A percentile compares a stretch with the other conserved stretches of the same genome.
Conservation (phyloP, 805 yeast genomes). For the Saturnispora ahearnii region DNA sequence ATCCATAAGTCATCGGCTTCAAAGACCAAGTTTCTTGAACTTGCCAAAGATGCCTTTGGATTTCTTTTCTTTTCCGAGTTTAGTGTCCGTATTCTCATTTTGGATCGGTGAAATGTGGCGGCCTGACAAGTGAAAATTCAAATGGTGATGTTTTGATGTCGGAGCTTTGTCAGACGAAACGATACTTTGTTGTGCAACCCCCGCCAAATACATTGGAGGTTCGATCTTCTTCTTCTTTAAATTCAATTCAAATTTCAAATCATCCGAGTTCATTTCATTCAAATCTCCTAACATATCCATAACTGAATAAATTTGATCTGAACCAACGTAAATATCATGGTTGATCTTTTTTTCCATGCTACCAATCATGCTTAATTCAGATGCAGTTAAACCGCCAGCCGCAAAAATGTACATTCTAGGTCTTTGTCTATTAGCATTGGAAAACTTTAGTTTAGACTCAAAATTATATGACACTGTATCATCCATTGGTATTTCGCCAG, state of each 20-base stretch:
- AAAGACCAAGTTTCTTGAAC: conserved; percentile 19
- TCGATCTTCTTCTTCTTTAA: conserved; percentile 12
- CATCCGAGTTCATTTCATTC: conserved; percentile 22
- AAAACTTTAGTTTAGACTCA: conserved; percentile 25
- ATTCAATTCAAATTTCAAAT: conserved; percentile 21
- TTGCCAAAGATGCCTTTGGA: conserved; percentile 12
- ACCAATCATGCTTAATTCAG: conserved; percentile 70
- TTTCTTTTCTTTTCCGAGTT: conserved; percentile 15
- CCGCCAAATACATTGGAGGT: conserved; percentile 19
- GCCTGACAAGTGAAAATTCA: not conserved
- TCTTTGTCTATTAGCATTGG: conserved; percentile 26
- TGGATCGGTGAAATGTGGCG: not conserved
- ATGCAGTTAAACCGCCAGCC: conserved; percentile 83
- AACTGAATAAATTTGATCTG: conserved; percentile 56
- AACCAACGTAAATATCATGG: conserved; percentile 74
- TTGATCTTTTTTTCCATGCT: conserved; percentile 54
- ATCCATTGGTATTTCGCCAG: conserved; percentile 21
- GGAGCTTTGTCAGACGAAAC: not conserved
- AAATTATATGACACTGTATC: conserved; percentile 15
- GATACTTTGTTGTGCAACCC: conserved; percentile 10
- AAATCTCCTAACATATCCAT: conserved; percentile 28
- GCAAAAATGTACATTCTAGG: conserved; percentile 74
- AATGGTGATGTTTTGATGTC: conserved; percentile 7
- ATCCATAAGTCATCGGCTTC: not conserved
- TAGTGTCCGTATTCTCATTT: not conserved